A percentile compares a stretch with the other conserved stretches of the same genome.
Evolutionary conservation across 2,329 filamentous ascomycete genomes (phyloP).

Genomic region (Akanthomyces muscarius): DNA sequence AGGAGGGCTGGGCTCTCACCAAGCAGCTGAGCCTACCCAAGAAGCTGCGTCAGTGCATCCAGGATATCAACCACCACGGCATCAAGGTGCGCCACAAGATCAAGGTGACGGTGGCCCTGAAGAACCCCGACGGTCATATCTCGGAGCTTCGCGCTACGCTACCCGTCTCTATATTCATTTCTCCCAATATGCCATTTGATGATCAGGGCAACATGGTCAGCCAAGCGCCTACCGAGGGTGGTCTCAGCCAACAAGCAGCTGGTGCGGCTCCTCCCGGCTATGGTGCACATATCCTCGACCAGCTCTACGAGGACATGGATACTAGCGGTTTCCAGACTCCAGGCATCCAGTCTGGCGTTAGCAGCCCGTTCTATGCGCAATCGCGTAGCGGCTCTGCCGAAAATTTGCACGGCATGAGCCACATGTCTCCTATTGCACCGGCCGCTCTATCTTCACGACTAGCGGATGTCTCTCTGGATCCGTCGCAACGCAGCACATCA

Average conservation of each 20-base stretch:
- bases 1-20: conserved; percentile 61
- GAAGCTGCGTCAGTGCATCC: conserved; percentile 75
- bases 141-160: conserved; percentile 91
- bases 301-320: conserved; percentile 85
- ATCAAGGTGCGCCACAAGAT: conserved; percentile 94
- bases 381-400: conserved; percentile 76
- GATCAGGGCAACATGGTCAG: conserved; percentile 77
- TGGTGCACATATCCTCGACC: conserved; percentile 83
- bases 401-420: conserved; percentile 58
- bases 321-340: conserved; percentile 75
- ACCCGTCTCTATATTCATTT: conserved; percentile 91
- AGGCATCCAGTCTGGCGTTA: conserved; percentile 62
- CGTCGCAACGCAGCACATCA: conserved; percentile 42
- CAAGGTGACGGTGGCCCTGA: conserved; percentile 83
- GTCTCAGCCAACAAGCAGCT: conserved; percentile 48
- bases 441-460: conserved; percentile 60
- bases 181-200: conserved; percentile 83
- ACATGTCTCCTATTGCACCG: conserved; percentile 36
- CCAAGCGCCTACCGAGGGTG: conserved; percentile 49
- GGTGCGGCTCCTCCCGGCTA: conserved; percentile 86
- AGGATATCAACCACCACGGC: conserved; percentile 82
- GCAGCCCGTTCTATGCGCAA: conserved; percentile 70
- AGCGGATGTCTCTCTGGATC: conserved; percentile 61
- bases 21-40: conserved; percentile 70
- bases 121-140: conserved; percentile 91